A percentile compares a stretch with the other conserved stretches of the same genome.
phyloP scores from a whole-genome alignment of 2,329 filamentous ascomycete species.

The Penicillium sp. region DNA sequence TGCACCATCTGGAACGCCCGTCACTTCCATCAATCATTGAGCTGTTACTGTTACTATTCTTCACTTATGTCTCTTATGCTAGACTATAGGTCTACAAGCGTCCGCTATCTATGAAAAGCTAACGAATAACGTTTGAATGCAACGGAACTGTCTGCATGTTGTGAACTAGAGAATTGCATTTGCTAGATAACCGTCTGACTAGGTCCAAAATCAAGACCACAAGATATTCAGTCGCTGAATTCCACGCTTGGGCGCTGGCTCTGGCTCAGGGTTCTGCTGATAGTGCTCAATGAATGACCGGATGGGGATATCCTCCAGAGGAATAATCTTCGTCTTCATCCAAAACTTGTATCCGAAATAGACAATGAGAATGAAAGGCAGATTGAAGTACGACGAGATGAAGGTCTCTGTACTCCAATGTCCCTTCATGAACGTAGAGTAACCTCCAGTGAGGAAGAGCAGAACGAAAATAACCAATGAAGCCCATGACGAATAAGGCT shows the following conservation, averaged over 20 bases:
- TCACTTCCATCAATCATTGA: too few species aligned
- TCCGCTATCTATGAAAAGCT: too few species aligned
- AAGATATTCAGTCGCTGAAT: slow-evolving; percentile 29
- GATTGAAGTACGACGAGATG: slow-evolving; percentile 60
- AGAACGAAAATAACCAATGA: slow-evolving; percentile 59
- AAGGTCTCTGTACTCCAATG: slow-evolving; percentile 60
- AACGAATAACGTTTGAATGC: too few species aligned
- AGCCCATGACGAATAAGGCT: slow-evolving; percentile 63
- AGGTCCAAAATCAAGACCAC: slow-evolving; percentile 21
- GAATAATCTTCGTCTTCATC: slow-evolving; percentile 42
- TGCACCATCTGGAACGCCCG: too few species aligned
- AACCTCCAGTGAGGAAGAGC: slow-evolving; percentile 70
- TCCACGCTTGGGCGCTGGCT: slow-evolving; percentile 24
- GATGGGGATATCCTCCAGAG: slow-evolving; percentile 38
- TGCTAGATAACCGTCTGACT: neutral
- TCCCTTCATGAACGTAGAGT: slow-evolving; percentile 46
- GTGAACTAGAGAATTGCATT: neutral
- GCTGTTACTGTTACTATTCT: too few species aligned
- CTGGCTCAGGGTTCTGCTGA: slow-evolving; percentile 30
- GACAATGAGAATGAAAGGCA: slow-evolving; percentile 57
- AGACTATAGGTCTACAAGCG: too few species aligned
- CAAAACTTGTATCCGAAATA: slow-evolving; percentile 47
- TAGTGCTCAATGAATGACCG: slow-evolving; percentile 36
- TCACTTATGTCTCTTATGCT: too few species aligned
- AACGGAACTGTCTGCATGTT: too few species aligned